Evolutionary conservation across 2,329 filamentous ascomycete genomes (phyloP), one percentile per base, ranked within the genome.

Genomic region (Ascochyta rabiei): DNA sequence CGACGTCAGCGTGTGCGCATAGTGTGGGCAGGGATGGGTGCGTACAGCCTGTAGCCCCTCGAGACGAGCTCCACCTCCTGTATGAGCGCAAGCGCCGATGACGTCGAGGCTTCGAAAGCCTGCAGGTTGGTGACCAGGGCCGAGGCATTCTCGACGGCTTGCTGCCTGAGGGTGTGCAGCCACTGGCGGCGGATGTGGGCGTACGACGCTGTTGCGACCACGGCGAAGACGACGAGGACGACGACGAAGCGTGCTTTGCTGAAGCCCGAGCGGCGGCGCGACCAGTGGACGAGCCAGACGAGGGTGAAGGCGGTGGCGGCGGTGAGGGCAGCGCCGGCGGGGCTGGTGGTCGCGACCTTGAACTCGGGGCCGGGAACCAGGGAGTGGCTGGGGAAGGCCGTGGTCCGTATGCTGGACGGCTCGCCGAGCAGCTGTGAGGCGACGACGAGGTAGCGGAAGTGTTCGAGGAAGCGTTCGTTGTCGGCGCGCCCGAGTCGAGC

Each of bases 11-110:
- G 2, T 9, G 7, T 2, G 6, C 0, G 6, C 3, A 23, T 10
- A 21, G 19, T 6, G n/a, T 19, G 6, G 2, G n/a, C 2, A 9
- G 19, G 23, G 2, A 33, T n/a, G 7, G 6, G 21, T 16, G 78
- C 87, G 74, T 76, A 91, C 86, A 96, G 82, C 76, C 90, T 84
- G 75, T 96, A 97, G 19, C 93, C 93, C 64, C 93, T 86, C 26
- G 93, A 96, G 23, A 97, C 92, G 28, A 97, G 82, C 77, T 97
- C 93, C n/a, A 97, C 92, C 76, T 97, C 93, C 73, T 96, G 93
- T 59, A 97, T 88, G 56, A 96, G 83, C 33, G 89, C 86, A 50
- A 96, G 80, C 2, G 90, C 89, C 28, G 90, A 89, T 34, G 87
- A 87, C 35, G 85, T 87, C 19, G 88, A 88, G 35, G 87, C 85